phyloP scores from a whole-genome alignment of 108 stramenopile genomes.

The Nitzschia inconspicua region DNA sequence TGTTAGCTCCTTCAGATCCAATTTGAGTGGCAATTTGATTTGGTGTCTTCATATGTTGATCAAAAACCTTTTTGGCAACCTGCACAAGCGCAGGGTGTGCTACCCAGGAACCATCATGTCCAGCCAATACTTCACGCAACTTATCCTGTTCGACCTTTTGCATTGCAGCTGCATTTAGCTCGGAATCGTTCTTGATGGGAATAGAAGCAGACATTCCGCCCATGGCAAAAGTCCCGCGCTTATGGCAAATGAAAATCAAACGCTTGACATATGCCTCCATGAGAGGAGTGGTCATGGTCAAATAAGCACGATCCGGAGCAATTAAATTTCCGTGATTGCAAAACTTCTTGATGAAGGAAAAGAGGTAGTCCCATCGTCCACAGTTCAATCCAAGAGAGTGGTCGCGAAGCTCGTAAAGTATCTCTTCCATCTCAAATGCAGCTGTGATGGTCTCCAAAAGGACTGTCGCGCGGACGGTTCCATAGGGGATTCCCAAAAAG shows the following conservation, averaged over 20 bases:
- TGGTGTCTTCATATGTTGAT: constrained; percentile 81
- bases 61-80: constrained; percentile 82
- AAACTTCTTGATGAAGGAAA: constrained; percentile 92
- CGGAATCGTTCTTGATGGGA: constrained; percentile 84
- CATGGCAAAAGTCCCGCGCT: constrained; percentile 93
- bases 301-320: constrained; percentile 82
- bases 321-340: constrained; percentile 71
- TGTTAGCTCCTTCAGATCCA: constrained; percentile 42
- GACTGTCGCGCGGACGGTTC: constrained; percentile 86
- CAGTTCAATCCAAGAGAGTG: constrained; percentile 94
- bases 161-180: constrained; percentile 76
- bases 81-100: constrained; percentile 92
- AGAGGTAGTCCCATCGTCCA: constrained; percentile 95
- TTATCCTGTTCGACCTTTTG: constrained; percentile 83
- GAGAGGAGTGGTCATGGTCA: constrained; percentile 90
- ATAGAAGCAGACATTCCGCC: constrained; percentile 93
- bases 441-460: constrained; percentile 94
- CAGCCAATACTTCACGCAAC: constrained; percentile 83
- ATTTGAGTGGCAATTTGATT: constrained; percentile 81
- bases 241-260: constrained; percentile 91
- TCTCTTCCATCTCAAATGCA: constrained; percentile 95
- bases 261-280: constrained; percentile 88
- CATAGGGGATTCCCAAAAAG: constrained; percentile 75
- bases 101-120: constrained; percentile 96
- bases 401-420: constrained; percentile 90